Percentiles rank a stretch among this genome's conserved stretches.
These are phyloP conservation scores for Colletotrichum magnum DNA, from an alignment of 2,329 filamentous ascomycete species.

Conservation along the genomic window DNA sequence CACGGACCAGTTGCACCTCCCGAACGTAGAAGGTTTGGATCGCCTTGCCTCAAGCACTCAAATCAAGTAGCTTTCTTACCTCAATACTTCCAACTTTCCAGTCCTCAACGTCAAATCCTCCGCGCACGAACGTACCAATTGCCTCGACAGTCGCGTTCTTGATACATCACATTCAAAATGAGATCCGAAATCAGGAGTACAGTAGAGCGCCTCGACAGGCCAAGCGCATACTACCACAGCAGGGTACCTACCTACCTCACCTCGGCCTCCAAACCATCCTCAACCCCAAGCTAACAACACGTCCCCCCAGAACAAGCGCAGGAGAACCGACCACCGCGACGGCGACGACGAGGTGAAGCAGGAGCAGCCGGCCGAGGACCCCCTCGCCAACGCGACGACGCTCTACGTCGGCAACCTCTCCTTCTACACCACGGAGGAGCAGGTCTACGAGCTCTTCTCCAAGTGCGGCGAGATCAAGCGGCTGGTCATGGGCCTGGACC, in stretches of 20 bases:
- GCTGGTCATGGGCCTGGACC: conserved; percentile 96
- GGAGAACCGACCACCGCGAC: conserved; percentile 71
- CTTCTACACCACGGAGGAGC: conserved; percentile 99
- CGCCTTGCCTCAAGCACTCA: background rate
- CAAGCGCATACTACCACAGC: conserved; percentile 91
- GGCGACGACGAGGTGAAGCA: conserved; percentile 72
- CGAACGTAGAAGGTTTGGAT: background rate
- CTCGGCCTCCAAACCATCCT: conserved; percentile 3
- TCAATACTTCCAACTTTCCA: background rate
- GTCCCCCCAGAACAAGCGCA: conserved; percentile 76
- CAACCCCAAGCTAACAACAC: conserved; percentile 2
- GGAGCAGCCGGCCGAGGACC: conserved; percentile 73
- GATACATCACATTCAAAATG: conserved; percentile 53
- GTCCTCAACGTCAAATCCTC: background rate
- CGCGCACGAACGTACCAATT: conserved; percentile 28
- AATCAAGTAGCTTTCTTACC: background rate
- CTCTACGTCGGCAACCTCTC: conserved; percentile 99
- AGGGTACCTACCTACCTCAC: conserved; percentile 78
- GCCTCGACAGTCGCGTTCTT: background rate
- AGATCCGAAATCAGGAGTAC: conserved; percentile 72
- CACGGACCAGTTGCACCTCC: background rate
- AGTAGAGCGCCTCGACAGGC: conserved; percentile 92
- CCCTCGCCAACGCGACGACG: conserved; percentile 88
- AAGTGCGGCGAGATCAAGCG: conserved; percentile 99
- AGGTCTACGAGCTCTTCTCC: conserved; percentile 96